Evolutionary conservation across 306 rosid genomes (phyloP).

Genomic region (Canavalia gladiata): DNA sequence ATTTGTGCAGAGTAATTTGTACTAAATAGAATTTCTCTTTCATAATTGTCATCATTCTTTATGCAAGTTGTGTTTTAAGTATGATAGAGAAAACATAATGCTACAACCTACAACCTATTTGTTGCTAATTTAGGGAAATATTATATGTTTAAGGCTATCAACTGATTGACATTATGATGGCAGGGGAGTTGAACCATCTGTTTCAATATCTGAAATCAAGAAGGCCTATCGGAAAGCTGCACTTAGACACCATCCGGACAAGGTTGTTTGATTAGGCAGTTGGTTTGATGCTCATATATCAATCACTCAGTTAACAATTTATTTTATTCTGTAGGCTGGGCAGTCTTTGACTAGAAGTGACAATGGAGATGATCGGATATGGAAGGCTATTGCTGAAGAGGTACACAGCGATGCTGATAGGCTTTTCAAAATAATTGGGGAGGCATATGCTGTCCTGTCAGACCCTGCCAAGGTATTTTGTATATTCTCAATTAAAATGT

Average conservation of each 20-base stretch:
- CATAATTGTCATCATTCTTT: slow-evolving; percentile 13
- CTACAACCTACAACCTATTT: background rate
- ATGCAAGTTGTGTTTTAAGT: slow-evolving; percentile 28
- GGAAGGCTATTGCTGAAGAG: slow-evolving; percentile 89
- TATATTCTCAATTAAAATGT: slow-evolving; percentile 35
- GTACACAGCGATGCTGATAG: slow-evolving; percentile 81
- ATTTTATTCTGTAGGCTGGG: slow-evolving; percentile 71
- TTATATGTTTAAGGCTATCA: slow-evolving; percentile 32
- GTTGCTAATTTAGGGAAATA: slow-evolving; percentile 37
- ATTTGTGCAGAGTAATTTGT: background rate
- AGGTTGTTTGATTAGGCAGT: slow-evolving; percentile 60
- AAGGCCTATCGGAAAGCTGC: slow-evolving; percentile 99
- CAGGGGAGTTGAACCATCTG: slow-evolving; percentile 93
- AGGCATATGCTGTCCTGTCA: slow-evolving; percentile 87
- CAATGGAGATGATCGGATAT: slow-evolving; percentile 72
- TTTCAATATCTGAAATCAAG: slow-evolving; percentile 85
- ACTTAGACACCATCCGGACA: slow-evolving; percentile 97
- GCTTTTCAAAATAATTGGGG: slow-evolving; percentile 90
- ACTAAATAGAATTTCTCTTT: background rate
- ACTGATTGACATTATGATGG: slow-evolving; percentile 55
- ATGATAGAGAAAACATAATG: slow-evolving; percentile 18
- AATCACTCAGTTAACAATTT: slow-evolving; percentile 41
- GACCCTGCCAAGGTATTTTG: slow-evolving; percentile 81
- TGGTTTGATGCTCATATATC: slow-evolving; percentile 16
- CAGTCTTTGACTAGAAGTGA: slow-evolving; percentile 86